A percentile compares a stretch with the other conserved stretches of the same genome.
Evolutionary conservation across 768 basidiomycete genomes (phyloP).

Genomic region (Amyloporia xantha): DNA sequence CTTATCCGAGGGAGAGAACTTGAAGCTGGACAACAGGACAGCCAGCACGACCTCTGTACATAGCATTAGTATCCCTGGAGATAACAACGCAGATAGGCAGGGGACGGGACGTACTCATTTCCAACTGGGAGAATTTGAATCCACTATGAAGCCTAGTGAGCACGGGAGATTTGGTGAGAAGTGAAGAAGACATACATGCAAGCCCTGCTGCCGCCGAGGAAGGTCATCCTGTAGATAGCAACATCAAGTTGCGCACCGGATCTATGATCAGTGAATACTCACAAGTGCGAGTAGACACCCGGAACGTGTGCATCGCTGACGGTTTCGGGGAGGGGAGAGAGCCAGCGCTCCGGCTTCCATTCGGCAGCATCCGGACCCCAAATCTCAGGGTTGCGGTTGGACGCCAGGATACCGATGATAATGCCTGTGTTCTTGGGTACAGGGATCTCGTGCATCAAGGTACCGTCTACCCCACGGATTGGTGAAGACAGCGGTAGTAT

Average conservation of each 20-base stretch:
- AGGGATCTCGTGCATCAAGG: conserved; percentile 19
- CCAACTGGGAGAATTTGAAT: conserved; percentile 19
- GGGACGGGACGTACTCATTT: conserved; percentile 16
- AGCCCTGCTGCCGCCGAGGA: conserved; percentile 15
- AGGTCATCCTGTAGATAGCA: conserved; percentile 15
- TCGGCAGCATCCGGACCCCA: conserved; percentile 41
- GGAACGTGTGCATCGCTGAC: conserved; percentile 15
- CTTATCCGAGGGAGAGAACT: conserved; percentile 18
- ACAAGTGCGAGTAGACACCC: conserved; percentile 19
- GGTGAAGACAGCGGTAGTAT: conserved; percentile 25
- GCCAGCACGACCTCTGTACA: conserved; percentile 24
- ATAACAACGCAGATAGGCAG: neutral
- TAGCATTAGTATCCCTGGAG: neutral
- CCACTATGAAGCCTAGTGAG: conserved; percentile 6
- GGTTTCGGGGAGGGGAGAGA: conserved; percentile 18
- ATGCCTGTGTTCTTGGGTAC: conserved; percentile 35
- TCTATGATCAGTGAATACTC: neutral
- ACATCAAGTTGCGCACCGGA: neutral
- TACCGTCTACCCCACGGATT: conserved; percentile 15
- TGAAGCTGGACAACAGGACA: conserved; percentile 21
- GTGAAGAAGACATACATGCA: conserved; percentile 15
- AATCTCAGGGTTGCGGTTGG: conserved; percentile 34
- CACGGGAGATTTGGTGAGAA: neutral
- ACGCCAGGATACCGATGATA: conserved; percentile 30
- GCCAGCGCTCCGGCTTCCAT: conserved; percentile 41